Evolutionary conservation across 352 stramenopile genomes (phyloP).

Genomic region (Phytophthora palmivora): DNA sequence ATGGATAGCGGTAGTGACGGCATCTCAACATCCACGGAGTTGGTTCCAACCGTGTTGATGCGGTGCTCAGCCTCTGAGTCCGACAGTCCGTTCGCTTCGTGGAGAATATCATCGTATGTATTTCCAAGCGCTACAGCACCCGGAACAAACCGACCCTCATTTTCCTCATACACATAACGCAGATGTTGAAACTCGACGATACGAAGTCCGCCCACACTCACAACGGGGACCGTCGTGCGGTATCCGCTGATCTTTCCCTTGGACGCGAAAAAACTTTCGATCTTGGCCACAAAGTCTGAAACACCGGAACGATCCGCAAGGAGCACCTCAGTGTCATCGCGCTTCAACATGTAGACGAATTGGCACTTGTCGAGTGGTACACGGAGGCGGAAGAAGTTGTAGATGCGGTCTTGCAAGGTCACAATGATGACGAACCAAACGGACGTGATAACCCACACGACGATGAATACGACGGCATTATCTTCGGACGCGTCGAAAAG

Average conservation of each 20-base stretch:
- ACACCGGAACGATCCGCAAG: constrained; percentile 39
- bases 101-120: constrained; percentile 25
- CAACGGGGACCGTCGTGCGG: constrained; percentile 35
- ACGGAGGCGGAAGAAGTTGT: constrained; percentile 46
- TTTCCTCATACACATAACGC: constrained; percentile 51
- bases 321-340: constrained; percentile 38
- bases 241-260: constrained; percentile 33
- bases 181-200: constrained; percentile 55
- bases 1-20: constrained; percentile 30
- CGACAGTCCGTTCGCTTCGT: constrained; percentile 23
- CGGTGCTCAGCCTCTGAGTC: constrained; percentile 23
- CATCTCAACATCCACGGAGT: constrained; percentile 50
- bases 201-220: constrained; percentile 20
- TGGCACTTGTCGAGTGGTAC: constrained; percentile 38
- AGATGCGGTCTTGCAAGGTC: constrained; percentile 20
- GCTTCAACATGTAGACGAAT: constrained; percentile 45
- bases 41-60: constrained; percentile 35
- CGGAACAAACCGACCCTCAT: constrained; percentile 32
- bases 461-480: constrained; percentile 40
- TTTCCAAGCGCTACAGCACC: constrained; percentile 11
- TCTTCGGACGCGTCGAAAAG: constrained; percentile 35
- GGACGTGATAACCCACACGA: constrained; percentile 38
- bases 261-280: constrained; percentile 30
- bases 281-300: constrained; percentile 36
- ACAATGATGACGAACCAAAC: constrained; percentile 43